These are phyloP conservation scores for Citrus cavaleriei DNA, from an alignment of 345 rosid species.

Conservation along the genomic window DNA sequence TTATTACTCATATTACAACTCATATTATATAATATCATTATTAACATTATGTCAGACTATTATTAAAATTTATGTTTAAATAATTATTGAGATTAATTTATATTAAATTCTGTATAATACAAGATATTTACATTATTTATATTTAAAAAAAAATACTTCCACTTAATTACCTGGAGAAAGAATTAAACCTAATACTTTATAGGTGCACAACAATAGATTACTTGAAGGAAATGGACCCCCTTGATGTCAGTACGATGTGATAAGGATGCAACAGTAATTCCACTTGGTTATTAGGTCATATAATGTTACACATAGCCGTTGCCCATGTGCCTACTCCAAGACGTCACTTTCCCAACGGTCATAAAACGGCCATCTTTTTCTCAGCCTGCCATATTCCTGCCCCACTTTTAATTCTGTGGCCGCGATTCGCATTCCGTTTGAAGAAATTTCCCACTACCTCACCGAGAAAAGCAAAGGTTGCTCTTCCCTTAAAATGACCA, in stretches of 20 bases:
- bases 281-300: too few species aligned
- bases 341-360: slow-evolving; percentile 38
- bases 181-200: too few species aligned
- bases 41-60: too few species aligned
- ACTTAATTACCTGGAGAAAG: too few species aligned
- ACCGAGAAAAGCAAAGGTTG: not conserved
- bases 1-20: too few species aligned
- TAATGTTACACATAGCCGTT: slow-evolving; percentile 15
- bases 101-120: too few species aligned
- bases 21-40: too few species aligned
- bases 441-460: not conserved
- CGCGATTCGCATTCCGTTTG: not conserved
- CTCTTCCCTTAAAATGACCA: slow-evolving; percentile 1
- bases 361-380: slow-evolving; percentile 23
- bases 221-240: not conserved
- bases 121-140: accelerated
- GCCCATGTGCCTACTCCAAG: not conserved
- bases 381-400: not conserved
- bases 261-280: not conserved
- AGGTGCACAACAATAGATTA: too few species aligned
- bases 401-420: not conserved
- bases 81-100: too few species aligned
- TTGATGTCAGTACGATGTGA: not conserved
- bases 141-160: accelerated
- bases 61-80: too few species aligned